Conservation (phyloP, 208 protist genomes). For the Trypanosoma grayi region DNA sequence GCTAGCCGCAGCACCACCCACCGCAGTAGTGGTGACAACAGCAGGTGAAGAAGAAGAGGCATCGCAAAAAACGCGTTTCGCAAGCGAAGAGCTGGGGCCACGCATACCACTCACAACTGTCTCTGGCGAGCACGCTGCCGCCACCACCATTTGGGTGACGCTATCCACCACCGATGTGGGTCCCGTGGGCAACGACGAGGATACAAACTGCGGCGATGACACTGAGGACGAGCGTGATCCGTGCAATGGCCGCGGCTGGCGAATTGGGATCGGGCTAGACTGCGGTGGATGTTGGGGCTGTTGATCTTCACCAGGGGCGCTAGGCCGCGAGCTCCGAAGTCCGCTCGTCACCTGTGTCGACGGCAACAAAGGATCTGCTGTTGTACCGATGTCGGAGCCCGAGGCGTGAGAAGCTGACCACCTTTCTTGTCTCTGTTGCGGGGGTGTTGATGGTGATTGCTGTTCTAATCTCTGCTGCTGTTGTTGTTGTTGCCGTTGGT, state of each 20-base stretch:
- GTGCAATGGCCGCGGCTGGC: background rate
- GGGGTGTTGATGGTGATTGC: too few relatives aligned
- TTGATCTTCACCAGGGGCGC: background rate
- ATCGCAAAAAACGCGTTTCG: background rate
- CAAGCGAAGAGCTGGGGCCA: background rate
- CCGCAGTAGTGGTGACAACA: background rate
- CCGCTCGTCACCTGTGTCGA: too few relatives aligned
- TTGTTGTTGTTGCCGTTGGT: too few relatives aligned
- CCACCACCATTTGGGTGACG: background rate
- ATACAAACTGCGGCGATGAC: constrained; percentile 1
- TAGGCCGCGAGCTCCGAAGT: too few relatives aligned
- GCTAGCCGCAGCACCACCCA: background rate
- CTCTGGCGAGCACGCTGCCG: background rate
- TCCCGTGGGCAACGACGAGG: constrained; percentile 1
- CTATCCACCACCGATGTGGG: constrained; percentile 1
- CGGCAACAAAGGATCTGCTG: too few relatives aligned
- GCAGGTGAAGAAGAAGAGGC: background rate
- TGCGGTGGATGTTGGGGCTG: background rate
- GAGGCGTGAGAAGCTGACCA: too few relatives aligned
- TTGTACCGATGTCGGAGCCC: too few relatives aligned
- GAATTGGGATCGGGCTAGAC: constrained; percentile 21
- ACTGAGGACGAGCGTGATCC: constrained; percentile 10
- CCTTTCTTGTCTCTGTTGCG: too few relatives aligned
- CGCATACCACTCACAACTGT: background rate
- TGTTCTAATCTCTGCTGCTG: too few relatives aligned